Conservation (phyloP, 1,284 basidiomycete genomes). For the Puccinia polysora region DNA sequence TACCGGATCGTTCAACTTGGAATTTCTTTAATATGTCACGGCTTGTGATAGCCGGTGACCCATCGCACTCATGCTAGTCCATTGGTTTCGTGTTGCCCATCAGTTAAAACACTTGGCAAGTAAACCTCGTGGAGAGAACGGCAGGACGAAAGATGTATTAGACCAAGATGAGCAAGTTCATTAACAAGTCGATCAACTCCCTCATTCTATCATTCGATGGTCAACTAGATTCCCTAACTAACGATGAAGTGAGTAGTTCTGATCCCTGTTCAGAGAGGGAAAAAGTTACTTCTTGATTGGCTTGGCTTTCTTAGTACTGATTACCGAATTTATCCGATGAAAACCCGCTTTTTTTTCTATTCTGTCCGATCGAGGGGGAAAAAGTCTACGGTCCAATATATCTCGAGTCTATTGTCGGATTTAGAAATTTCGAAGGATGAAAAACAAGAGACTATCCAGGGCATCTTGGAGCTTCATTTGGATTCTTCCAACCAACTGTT, state of each 20-base stretch:
- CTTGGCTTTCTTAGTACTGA: neutral
- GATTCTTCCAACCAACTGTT: neutral
- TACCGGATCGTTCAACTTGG: too few relatives aligned
- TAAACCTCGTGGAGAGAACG: too few relatives aligned
- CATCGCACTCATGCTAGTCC: too few relatives aligned
- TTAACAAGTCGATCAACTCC: conserved; percentile 1
- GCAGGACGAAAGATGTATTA: too few relatives aligned
- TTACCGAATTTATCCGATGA: neutral
- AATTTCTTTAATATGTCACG: too few relatives aligned
- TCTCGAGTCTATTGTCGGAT: conserved; percentile 21
- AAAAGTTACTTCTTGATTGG: neutral
- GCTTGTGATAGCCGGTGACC: too few relatives aligned
- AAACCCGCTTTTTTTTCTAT: too few relatives aligned
- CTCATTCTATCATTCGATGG: conserved; percentile 25
- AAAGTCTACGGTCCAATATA: conserved; percentile 30
- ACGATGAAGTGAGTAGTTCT: conserved; percentile 12
- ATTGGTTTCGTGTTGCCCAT: too few relatives aligned
- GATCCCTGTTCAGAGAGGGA: neutral
- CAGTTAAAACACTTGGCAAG: too few relatives aligned
- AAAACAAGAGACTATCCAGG: conserved; percentile 35
- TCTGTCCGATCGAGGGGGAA: neutral
- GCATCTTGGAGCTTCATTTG: conserved; percentile 37
- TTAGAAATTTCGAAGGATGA: conserved; percentile 18
- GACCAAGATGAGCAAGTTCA: neutral
- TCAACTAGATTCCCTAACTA: conserved; percentile 13